Percentiles rank a stretch among this genome's conserved stretches.
phyloP scores from a whole-genome alignment of 768 basidiomycete species.

The Pleurotus pulmonarius region DNA sequence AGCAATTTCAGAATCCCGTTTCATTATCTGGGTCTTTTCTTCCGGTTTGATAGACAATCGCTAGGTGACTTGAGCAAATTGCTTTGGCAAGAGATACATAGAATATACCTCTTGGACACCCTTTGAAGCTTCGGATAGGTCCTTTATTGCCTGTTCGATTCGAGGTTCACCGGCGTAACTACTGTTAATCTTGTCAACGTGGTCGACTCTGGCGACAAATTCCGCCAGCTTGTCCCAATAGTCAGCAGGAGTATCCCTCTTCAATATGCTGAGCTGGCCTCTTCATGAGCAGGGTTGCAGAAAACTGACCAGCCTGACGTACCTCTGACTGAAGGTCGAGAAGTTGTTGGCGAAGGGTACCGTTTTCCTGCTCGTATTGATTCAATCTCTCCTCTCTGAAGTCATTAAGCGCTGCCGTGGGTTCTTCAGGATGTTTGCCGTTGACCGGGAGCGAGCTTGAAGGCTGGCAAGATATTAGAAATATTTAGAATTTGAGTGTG shows the following conservation, averaged over 20 bases:
- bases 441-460: slow-evolving; percentile 30
- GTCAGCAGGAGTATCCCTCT: too few relatives aligned
- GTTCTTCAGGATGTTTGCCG: slow-evolving; percentile 27
- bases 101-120: slow-evolving; percentile 33
- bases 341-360: slow-evolving; percentile 20
- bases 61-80: slow-evolving; percentile 6
- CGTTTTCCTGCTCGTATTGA: slow-evolving; percentile 43
- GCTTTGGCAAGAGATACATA: slow-evolving; percentile 12
- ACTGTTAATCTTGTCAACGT: background rate
- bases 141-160: slow-evolving; percentile 9
- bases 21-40: slow-evolving; percentile 52
- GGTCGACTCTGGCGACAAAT: background rate
- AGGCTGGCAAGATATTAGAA: slow-evolving; percentile 48
- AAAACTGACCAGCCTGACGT: too few relatives aligned
- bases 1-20: slow-evolving; percentile 62
- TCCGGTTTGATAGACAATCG: slow-evolving; percentile 45
- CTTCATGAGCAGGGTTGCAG: too few relatives aligned
- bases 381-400: slow-evolving; percentile 42
- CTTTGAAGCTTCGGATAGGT: slow-evolving; percentile 40
- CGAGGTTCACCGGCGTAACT: background rate
- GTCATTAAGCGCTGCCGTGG: slow-evolving; percentile 28
- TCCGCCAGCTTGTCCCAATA: background rate
- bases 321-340: too few relatives aligned
- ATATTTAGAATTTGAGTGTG: slow-evolving; percentile 34
- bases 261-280: too few relatives aligned